Evolutionary conservation across 164 flowering plant species (phyloP).

Genomic region (Magnolia officinalis): DNA sequence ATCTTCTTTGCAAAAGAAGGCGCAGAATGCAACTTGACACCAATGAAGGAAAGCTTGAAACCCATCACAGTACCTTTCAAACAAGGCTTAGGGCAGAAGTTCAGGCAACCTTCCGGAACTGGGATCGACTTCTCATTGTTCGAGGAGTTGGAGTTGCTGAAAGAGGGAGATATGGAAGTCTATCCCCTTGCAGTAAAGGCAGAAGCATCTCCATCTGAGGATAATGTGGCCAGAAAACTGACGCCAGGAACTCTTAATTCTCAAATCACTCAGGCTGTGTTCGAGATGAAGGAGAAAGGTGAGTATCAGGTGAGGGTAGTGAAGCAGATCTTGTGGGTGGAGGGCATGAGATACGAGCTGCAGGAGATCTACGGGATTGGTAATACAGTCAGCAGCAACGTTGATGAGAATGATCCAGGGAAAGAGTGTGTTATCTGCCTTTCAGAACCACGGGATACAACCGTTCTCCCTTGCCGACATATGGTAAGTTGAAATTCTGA

Average conservation of each 20-base stretch:
- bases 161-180: conserved; percentile 51
- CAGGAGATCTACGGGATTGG: conserved; percentile 99
- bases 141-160: conserved; percentile 55
- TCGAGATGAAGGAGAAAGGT: conserved; percentile 78
- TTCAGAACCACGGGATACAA: conserved; percentile 96
- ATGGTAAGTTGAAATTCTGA: conserved; percentile 50
- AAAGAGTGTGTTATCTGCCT: conserved; percentile 98
- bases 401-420: conserved; percentile 82
- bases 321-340: conserved; percentile 92
- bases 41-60: conserved; percentile 55
- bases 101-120: conserved; percentile 77
- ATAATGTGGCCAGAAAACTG: conserved; percentile 35
- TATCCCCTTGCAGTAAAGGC: conserved; percentile 89
- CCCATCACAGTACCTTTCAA: conserved; percentile 65
- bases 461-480: conserved; percentile 97
- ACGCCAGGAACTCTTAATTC: conserved; percentile 45
- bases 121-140: conserved; percentile 71
- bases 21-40: conserved; percentile 57
- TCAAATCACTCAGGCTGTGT: conserved; percentile 83
- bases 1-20: conserved; percentile 92
- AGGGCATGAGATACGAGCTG: conserved; percentile 82
- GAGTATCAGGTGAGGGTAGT: conserved; percentile 65
- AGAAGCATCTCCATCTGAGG: conserved; percentile 39
- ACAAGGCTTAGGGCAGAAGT: conserved; percentile 81
- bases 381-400: conserved; percentile 71